phyloP scores from a whole-genome alignment of 352 stramenopile genomes.

The Globisporangium paddicum region DNA sequence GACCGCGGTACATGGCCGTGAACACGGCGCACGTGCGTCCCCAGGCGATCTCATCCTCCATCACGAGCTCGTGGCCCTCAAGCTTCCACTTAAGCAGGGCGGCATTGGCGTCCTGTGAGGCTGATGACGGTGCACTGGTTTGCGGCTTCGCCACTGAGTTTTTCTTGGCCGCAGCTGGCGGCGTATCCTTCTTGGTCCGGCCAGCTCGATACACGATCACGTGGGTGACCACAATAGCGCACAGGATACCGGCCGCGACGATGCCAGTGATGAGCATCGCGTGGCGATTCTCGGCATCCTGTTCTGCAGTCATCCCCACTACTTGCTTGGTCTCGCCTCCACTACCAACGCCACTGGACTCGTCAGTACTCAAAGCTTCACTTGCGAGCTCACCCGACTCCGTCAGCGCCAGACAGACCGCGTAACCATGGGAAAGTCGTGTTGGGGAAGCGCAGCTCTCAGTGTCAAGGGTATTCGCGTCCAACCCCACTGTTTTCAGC shows the following conservation, averaged over 20 bases:
- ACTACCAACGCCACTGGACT: neutral
- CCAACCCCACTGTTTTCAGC: neutral
- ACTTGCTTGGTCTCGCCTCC: neutral
- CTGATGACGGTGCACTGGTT: neutral
- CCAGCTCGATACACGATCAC: slow-evolving; percentile 8
- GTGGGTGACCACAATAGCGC: neutral
- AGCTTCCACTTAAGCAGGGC: slow-evolving; percentile 8
- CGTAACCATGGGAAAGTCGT: neutral
- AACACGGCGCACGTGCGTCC: slow-evolving; percentile 10
- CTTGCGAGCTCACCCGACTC: neutral
- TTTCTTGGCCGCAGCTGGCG: neutral
- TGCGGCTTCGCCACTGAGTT: neutral
- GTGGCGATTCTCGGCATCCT: slow-evolving; percentile 5
- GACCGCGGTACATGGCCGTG: slow-evolving; percentile 10
- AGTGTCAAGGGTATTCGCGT: neutral
- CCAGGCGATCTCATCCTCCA: slow-evolving; percentile 14
- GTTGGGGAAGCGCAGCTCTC: neutral
- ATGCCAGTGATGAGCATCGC: slow-evolving; percentile 8
- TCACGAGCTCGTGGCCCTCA: neutral
- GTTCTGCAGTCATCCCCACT: neutral
- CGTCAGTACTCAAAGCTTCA: neutral
- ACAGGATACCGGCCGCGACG: neutral
- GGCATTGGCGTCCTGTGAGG: neutral
- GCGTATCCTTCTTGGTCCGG: neutral
- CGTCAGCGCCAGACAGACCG: neutral